These are phyloP conservation scores for Taxillus chinensis DNA, from an alignment of 164 flowering plant genomes.

Conservation along the genomic window DNA sequence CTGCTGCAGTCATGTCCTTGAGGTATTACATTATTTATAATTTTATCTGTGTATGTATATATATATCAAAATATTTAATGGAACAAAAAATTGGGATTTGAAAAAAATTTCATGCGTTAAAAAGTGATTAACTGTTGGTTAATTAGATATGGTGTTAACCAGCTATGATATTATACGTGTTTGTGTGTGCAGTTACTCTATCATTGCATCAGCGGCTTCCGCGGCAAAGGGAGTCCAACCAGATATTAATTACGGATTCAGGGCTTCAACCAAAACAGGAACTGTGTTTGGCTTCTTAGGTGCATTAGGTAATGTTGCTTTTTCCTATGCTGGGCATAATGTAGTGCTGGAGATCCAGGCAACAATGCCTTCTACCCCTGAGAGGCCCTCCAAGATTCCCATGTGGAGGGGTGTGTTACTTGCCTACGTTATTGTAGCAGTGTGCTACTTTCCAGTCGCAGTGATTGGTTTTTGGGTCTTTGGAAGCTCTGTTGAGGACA, in stretches of 20 bases:
- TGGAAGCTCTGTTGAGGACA: conserved; percentile 45
- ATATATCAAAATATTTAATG: no score
- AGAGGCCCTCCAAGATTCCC: conserved; percentile 49
- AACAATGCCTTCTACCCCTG: conserved; percentile 57
- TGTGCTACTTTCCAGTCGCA: conserved; percentile 52
- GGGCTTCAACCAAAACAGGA: conserved; percentile 19
- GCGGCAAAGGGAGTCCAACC: conserved; percentile 30
- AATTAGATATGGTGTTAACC: no score
- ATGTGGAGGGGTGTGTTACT: conserved; percentile 60
- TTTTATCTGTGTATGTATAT: no score
- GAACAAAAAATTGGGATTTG: no score
- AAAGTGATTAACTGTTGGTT: no score
- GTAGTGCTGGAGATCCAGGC: conserved; percentile 72
- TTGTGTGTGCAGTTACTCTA: conserved; percentile 32
- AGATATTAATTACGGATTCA: conserved; percentile 27
- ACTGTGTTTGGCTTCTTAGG: conserved; percentile 34
- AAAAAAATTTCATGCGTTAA: no score
- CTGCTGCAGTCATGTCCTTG: conserved; percentile 62
- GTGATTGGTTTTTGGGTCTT: conserved; percentile 40
- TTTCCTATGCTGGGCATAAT: conserved; percentile 67
- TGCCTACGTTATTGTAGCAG: conserved; percentile 37
- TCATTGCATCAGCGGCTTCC: conserved; percentile 48
- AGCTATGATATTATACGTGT: neutral
- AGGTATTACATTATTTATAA: conserved; percentile 23
- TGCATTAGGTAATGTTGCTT: conserved; percentile 53